Percentiles rank a stretch among this genome's conserved stretches.
Evolutionary conservation across 768 basidiomycete genomes (phyloP).

Genomic region (Kwoniella sp.): DNA sequence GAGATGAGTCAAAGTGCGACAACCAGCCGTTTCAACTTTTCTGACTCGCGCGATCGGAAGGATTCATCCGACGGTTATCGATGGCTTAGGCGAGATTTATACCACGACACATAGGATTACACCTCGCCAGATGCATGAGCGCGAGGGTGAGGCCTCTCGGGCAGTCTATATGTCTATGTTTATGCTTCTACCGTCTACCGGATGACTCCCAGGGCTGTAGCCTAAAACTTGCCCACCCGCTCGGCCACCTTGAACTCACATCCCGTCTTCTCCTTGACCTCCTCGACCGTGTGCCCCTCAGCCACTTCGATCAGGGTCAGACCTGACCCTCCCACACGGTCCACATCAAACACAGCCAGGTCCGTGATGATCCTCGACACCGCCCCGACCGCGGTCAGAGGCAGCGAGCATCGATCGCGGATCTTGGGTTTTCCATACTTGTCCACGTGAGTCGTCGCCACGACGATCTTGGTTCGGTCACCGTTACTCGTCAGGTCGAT

Average conservation of each 20-base stretch:
- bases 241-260: constrained; percentile 61
- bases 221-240: constrained; percentile 29
- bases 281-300: constrained; percentile 77
- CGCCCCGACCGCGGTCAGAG: constrained; percentile 79
- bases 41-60: no score
- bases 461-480: constrained; percentile 85
- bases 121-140: no score
- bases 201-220: no score
- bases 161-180: neutral
- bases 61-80: no score
- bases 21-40: neutral
- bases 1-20: no score
- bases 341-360: constrained; percentile 77
- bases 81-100: no score
- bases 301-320: constrained; percentile 76
- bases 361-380: constrained; percentile 93
- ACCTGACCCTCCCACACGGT: constrained; percentile 61
- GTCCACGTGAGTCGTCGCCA: constrained; percentile 81
- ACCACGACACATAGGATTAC: no score
- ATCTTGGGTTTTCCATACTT: constrained; percentile 89
- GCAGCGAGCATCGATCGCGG: constrained; percentile 71
- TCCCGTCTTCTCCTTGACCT: constrained; percentile 80
- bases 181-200: neutral
- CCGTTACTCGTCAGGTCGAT: constrained; percentile 97
- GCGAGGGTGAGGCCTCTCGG: no score